Base-by-base conservation (phyloP, 2,329 filamentous ascomycete genomes). In the Diaporthe vexans region DNA sequence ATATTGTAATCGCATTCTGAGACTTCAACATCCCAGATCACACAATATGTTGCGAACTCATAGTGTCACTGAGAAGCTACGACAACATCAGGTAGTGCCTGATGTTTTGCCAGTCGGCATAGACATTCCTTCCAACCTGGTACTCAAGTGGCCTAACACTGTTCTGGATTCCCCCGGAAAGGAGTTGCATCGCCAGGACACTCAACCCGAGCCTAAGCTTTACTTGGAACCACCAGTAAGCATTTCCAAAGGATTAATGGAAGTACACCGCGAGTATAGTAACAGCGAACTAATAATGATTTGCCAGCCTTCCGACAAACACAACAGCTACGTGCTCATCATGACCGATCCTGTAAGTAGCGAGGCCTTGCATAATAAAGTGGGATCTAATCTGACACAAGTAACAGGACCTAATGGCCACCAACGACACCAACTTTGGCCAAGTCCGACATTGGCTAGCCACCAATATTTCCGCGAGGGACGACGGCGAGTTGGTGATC, bases 331-430 rank as follows among this genome's bases (percentile, higher is more conserved):
- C 10, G 43, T 65, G 43, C 40, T 65, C 43, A 65, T 65, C 17
- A 65, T 65, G 59, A 65, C 59, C 26, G 59, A 65, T 51, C 59
- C 59, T 10, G 59, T 51, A 17, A 65, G 11, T 24, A 8, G 1
- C 5, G 9, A 8, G 0, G 13, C 2, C 40, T 48, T 17, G 15
- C 5, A 33, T 10, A 1, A 13, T 35, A 21, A 65, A 24, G 11
- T 5, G 19, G 3, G n/a, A 19, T 15, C 1, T 9, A 4, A 2
- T 65, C 59, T 65, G 59, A 65, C 21, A 51, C 1, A 48, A 13
- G 26, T 0, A 15, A n/a, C 3, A 65, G 59, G 59, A 65, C 19
- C 59, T 65, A 26, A 65, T 65, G 59, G 26, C 40, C 43, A 13
- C 29, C 1, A 48, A 48, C 1, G 59, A 65, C 26, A 2, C 59